These are phyloP conservation scores for Blastocystis sp. DNA, from an alignment of 352 stramenopile species.

Conservation along the genomic window DNA sequence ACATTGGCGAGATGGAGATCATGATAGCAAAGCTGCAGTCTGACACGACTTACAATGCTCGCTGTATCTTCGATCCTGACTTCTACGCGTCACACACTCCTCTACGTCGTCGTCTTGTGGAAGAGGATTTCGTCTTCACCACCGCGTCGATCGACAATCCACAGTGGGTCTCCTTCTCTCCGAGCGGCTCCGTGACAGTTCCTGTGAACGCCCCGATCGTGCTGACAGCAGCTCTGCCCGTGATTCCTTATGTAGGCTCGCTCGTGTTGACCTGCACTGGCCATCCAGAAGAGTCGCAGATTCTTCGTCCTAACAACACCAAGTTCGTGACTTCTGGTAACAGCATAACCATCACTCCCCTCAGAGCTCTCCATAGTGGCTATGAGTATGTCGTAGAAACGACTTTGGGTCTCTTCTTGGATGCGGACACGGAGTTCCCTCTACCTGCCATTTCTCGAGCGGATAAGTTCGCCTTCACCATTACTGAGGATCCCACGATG, in stretches of 20 bases:
- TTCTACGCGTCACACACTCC: background rate
- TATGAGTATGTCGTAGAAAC: background rate
- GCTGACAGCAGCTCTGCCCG: background rate
- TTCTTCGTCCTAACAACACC: background rate
- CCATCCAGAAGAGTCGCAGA: background rate
- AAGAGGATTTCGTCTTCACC: slow-evolving; percentile 13
- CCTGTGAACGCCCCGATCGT: background rate
- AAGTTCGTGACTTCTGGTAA: background rate
- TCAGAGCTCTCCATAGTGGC: background rate
- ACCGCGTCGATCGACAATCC: background rate
- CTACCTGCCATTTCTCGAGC: background rate
- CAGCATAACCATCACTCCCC: background rate
- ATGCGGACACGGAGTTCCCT: background rate
- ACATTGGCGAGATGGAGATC: background rate
- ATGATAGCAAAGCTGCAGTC: background rate
- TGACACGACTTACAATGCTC: background rate
- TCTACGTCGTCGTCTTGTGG: background rate
- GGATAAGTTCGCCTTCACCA: slow-evolving; percentile 3
- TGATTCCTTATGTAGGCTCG: background rate
- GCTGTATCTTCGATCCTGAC: slow-evolving; percentile 51
- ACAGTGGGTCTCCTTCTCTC: background rate
- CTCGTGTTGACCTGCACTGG: background rate
- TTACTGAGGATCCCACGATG: background rate
- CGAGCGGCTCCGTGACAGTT: background rate
- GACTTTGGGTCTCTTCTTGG: background rate